phyloP scores from a whole-genome alignment of 78 protist species.

The Anaeramoeba flamelloides region DNA sequence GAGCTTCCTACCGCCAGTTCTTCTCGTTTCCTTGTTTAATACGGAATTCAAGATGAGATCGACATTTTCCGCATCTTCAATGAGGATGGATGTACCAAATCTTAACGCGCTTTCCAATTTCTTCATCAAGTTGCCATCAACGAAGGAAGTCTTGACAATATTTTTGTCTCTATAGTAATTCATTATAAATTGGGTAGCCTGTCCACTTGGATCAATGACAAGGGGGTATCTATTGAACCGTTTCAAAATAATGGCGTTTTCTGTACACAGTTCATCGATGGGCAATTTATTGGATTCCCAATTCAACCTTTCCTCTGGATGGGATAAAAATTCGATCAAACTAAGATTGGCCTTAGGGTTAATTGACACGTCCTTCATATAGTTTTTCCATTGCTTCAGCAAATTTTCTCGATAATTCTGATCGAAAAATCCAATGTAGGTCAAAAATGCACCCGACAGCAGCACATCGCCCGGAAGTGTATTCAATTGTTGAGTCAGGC shows the following conservation, averaged over 20 bases:
- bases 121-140: conserved; percentile 61
- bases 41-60: conserved; percentile 91
- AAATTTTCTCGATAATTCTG: conserved; percentile 21
- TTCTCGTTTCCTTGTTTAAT: conserved; percentile 63
- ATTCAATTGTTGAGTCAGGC: conserved; percentile 34
- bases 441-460: conserved; percentile 63
- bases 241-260: conserved; percentile 84
- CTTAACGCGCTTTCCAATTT: conserved; percentile 59
- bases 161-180: conserved; percentile 34
- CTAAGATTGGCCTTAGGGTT: conserved; percentile 23
- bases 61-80: conserved; percentile 75
- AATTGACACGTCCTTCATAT: background rate
- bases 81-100: conserved; percentile 66
- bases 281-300: conserved; percentile 76
- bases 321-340: conserved; percentile 53
- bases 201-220: conserved; percentile 89
- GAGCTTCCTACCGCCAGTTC: conserved; percentile 68
- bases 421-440: conserved; percentile 77
- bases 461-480: conserved; percentile 76
- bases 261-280: conserved; percentile 69
- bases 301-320: conserved; percentile 37
- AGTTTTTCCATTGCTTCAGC: background rate
- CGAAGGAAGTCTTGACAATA: conserved; percentile 25
- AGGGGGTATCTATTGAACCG: conserved; percentile 83
- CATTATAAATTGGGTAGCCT: conserved; percentile 63